Evolutionary conservation across 768 basidiomycete species (phyloP).

Genomic region (Leccinum longicurvipes): DNA sequence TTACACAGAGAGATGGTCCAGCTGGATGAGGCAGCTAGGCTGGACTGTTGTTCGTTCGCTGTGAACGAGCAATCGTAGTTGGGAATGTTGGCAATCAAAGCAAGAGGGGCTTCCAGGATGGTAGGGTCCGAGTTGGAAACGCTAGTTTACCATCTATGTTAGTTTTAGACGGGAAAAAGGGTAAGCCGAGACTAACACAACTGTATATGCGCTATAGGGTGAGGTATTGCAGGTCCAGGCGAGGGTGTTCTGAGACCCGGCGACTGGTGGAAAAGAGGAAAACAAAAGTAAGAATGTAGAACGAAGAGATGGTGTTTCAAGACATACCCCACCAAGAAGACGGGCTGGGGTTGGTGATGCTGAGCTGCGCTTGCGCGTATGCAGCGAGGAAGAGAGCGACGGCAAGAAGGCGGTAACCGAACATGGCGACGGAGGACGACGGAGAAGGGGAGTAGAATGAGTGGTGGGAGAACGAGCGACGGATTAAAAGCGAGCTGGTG

Average conservation of each 20-base stretch:
- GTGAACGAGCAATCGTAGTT: constrained; percentile 59
- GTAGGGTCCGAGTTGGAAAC: constrained; percentile 42
- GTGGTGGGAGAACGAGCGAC: constrained; percentile 26
- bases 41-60: constrained; percentile 45
- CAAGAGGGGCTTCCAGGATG: constrained; percentile 37
- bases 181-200: constrained; percentile 33
- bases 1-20: constrained; percentile 53
- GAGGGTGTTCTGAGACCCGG: constrained; percentile 53
- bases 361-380: constrained; percentile 37
- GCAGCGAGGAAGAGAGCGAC: constrained; percentile 39
- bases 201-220: constrained; percentile 41
- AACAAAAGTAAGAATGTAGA: neutral
- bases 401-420: constrained; percentile 31
- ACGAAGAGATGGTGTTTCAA: neutral
- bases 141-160: constrained; percentile 26
- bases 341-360: constrained; percentile 43
- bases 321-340: constrained; percentile 62
- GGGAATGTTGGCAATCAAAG: constrained; percentile 46
- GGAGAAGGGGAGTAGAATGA: constrained; percentile 13
- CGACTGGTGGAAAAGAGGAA: constrained; percentile 38
- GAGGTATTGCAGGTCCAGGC: constrained; percentile 53
- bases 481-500: constrained; percentile 3
- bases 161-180: constrained; percentile 1
- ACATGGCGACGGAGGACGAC: constrained; percentile 24
- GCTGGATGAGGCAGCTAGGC: constrained; percentile 39